Conservation (phyloP, 257 asterid genomes). For the Lycium barbarum region DNA sequence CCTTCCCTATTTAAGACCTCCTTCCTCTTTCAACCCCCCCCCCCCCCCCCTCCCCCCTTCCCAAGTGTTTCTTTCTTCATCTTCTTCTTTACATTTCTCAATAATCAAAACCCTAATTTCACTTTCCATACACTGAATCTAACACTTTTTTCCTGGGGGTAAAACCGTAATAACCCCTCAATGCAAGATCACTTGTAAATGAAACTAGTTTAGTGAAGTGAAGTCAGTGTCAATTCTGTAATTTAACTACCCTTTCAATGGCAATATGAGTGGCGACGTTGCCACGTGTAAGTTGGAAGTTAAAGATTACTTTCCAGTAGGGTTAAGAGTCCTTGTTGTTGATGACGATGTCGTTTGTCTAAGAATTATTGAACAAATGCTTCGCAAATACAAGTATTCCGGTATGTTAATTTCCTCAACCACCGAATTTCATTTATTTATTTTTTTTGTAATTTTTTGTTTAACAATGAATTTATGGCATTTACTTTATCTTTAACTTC, state of each 20-base stretch:
- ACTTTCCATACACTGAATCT: slow-evolving; percentile 11
- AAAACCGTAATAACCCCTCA: too few species aligned
- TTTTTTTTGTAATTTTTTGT: too few species aligned
- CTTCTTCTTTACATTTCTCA: not conserved
- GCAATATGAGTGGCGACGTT: slow-evolving; percentile 3
- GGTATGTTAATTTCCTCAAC: not conserved
- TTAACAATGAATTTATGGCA: too few species aligned
- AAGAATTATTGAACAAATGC: slow-evolving; percentile 75
- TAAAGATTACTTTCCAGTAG: slow-evolving; percentile 68
- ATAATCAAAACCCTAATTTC: not conserved
- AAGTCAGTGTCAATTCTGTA: not conserved
- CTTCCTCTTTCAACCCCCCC: not conserved
- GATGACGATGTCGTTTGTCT: slow-evolving; percentile 74
- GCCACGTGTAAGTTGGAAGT: slow-evolving; percentile 30
- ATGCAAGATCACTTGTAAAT: too few species aligned
- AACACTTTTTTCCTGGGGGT: not conserved
- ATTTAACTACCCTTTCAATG: not conserved
- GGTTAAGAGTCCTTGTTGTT: slow-evolving; percentile 80
- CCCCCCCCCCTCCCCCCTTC: not conserved
- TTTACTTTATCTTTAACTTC: too few species aligned
- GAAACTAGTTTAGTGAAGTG: too few species aligned
- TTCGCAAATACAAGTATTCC: slow-evolving; percentile 66
- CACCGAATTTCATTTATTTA: not conserved
- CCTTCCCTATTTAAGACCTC: not conserved
- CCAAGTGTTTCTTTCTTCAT: too few species aligned